Evolutionary conservation across 164 flowering plant species (phyloP).

Genomic region (Protea cynaroides): DNA sequence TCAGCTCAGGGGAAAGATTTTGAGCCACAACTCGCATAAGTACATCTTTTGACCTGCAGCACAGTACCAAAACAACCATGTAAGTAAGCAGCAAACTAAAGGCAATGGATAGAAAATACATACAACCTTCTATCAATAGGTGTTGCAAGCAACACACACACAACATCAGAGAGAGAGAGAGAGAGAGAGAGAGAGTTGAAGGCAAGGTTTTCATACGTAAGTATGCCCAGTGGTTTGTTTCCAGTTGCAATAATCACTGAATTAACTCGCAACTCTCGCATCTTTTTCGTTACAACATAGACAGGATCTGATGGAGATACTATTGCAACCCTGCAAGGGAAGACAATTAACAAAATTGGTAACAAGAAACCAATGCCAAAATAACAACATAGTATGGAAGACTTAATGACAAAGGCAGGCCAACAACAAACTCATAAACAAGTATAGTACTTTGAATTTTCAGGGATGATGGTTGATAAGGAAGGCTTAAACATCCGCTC

Average conservation of each 20-base stretch:
- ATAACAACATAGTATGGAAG: slow-evolving; percentile 1
- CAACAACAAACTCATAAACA: neutral
- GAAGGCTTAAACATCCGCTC: slow-evolving; percentile 98
- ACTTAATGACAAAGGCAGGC: slow-evolving; percentile 1
- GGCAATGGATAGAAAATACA: neutral
- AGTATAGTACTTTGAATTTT: slow-evolving; percentile 55
- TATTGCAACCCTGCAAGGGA: slow-evolving; percentile 61
- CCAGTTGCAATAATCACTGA: slow-evolving; percentile 63
- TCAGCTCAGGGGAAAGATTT: slow-evolving; percentile 89
- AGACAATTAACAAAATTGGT: slow-evolving; percentile 8
- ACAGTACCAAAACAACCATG: slow-evolving; percentile 8
- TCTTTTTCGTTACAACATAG: slow-evolving; percentile 75
- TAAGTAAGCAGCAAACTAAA: slow-evolving; percentile 1
- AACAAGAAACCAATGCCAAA: slow-evolving; percentile 3
- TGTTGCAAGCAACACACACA: no score
- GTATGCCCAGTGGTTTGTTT: slow-evolving; percentile 86
- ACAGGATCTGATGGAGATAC: slow-evolving; percentile 90
- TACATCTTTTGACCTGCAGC: slow-evolving; percentile 85
- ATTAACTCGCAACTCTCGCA: slow-evolving; percentile 74
- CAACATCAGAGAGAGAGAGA: no score
- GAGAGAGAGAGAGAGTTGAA: slow-evolving; percentile 1
- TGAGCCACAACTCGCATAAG: slow-evolving; percentile 96
- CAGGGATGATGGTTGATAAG: slow-evolving; percentile 73
- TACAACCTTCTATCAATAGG: no score
- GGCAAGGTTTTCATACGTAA: slow-evolving; percentile 59